These are phyloP conservation scores for Ophiostoma sp. DNA, from an alignment of 2,329 filamentous ascomycete genomes.

Conservation along the genomic window DNA sequence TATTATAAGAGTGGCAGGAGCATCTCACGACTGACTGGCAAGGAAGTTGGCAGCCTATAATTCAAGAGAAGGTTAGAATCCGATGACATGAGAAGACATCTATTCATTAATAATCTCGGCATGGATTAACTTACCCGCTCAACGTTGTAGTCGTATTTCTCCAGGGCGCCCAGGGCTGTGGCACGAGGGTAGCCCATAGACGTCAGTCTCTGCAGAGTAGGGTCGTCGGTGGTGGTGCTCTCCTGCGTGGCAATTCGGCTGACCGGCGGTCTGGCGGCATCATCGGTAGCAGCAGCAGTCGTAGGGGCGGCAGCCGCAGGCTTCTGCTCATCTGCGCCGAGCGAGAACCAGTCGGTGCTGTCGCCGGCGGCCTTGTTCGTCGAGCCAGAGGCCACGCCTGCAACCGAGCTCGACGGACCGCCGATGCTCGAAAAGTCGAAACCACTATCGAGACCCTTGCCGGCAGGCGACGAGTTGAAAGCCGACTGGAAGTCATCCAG, in stretches of 20 bases:
- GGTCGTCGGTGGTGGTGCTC: constrained; percentile 81
- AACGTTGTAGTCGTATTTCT: constrained; percentile 94
- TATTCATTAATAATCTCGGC: not conserved
- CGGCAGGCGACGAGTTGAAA: constrained; percentile 67
- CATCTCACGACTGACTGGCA: constrained; percentile 48
- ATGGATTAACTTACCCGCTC: constrained; percentile 65
- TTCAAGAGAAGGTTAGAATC: constrained; percentile 12
- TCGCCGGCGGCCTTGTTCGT: constrained; percentile 35
- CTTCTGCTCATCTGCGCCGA: constrained; percentile 11
- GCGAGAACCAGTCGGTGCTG: constrained; percentile 66
- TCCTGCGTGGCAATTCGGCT: constrained; percentile 67
- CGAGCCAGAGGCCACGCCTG: not conserved
- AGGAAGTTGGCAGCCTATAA: constrained; percentile 51
- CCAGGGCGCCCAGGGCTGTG: constrained; percentile 71
- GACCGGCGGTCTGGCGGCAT: constrained; percentile 24
- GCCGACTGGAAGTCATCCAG: constrained; percentile 75
- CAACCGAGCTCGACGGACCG: constrained; percentile 31
- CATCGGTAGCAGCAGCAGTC: constrained; percentile 25
- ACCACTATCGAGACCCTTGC: constrained; percentile 52
- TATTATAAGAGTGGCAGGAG: not conserved
- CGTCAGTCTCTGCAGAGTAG: constrained; percentile 82
- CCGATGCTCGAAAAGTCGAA: constrained; percentile 52
- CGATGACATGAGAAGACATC: not conserved
- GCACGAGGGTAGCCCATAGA: constrained; percentile 78
- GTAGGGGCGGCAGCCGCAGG: constrained; percentile 27